phyloP scores from a whole-genome alignment of 1,284 basidiomycete genomes.

The Pisolithus thermaeus region DNA sequence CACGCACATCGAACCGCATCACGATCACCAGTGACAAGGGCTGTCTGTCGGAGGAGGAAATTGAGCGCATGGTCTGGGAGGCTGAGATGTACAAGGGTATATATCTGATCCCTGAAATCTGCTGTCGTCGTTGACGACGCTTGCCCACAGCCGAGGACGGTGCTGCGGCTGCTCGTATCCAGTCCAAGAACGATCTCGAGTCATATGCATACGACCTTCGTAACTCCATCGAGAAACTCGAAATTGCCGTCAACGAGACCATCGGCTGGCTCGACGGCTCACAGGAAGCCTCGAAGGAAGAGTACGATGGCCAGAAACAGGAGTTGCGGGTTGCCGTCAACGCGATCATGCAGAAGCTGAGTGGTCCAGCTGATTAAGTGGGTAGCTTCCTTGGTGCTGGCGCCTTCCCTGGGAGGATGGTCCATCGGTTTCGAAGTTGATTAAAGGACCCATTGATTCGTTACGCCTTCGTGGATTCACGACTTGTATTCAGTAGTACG shows the following conservation, averaged over 20 bases:
- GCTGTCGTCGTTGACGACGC: too few relatives aligned
- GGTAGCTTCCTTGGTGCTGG: slow-evolving; percentile 20
- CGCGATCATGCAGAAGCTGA: slow-evolving; percentile 91
- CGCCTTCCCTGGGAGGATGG: slow-evolving; percentile 64
- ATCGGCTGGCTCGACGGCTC: slow-evolving; percentile 88
- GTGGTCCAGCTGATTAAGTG: slow-evolving; percentile 45
- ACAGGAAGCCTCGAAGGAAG: slow-evolving; percentile 91
- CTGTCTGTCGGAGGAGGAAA: too few relatives aligned
- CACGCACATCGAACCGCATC: slow-evolving; percentile 94
- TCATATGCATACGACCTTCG: slow-evolving; percentile 96
- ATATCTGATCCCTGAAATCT: too few relatives aligned
- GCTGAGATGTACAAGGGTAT: too few relatives aligned
- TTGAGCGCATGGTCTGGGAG: too few relatives aligned
- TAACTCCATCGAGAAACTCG: slow-evolving; percentile 81
- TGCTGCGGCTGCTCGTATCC: slow-evolving; percentile 76
- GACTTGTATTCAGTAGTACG: slow-evolving; percentile 25
- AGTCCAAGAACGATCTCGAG: slow-evolving; percentile 85
- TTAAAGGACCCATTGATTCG: slow-evolving; percentile 32
- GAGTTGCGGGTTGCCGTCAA: slow-evolving; percentile 89
- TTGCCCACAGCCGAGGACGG: slow-evolving; percentile 44
- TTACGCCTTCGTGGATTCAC: slow-evolving; percentile 15
- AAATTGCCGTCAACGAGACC: slow-evolving; percentile 79
- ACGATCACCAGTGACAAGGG: too few relatives aligned
- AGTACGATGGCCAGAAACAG: slow-evolving; percentile 95
- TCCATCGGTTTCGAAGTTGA: slow-evolving; percentile 86